Conservation (phyloP, 495 filamentous ascomycete species). For the Ramalina peruviana region DNA sequence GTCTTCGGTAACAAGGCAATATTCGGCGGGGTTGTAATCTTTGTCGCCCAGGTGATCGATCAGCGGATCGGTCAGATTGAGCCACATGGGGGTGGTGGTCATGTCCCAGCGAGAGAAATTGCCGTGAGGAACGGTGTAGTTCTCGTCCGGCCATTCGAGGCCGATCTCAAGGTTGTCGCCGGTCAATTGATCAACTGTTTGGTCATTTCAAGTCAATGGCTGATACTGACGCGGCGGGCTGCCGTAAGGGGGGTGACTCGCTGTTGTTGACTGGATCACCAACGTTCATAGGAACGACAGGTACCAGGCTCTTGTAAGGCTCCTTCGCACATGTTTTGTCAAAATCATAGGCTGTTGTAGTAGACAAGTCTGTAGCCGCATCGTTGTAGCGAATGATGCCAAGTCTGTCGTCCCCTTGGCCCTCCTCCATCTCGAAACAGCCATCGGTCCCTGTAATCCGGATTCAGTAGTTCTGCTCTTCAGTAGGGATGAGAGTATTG, state of each 20-base stretch:
- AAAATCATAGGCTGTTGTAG: conserved; percentile 13
- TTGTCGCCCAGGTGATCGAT: conserved; percentile 21
- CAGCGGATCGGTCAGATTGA: conserved; percentile 26
- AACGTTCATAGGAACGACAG: conserved; percentile 8
- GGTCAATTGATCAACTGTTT: not conserved
- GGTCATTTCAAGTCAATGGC: not conserved
- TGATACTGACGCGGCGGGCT: not conserved
- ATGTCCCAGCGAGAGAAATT: conserved; percentile 29
- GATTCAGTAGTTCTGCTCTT: conserved; percentile 47
- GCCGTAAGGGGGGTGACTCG: not conserved
- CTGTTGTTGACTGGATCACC: conserved; percentile 6
- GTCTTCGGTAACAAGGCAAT: conserved; percentile 20
- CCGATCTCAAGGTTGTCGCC: no score
- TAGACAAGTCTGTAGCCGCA: conserved; percentile 21
- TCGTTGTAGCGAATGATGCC: conserved; percentile 43
- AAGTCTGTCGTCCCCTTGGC: conserved; percentile 32
- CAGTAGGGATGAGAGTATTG: conserved; percentile 2
- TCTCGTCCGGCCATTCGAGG: not conserved
- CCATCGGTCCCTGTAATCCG: conserved; percentile 37
- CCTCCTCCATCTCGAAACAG: conserved; percentile 26
- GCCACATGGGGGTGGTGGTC: conserved; percentile 25
- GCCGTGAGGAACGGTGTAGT: not conserved
- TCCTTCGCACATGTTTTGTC: conserved; percentile 17
- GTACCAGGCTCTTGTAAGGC: conserved; percentile 18
- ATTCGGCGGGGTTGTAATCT: conserved; percentile 17